These are phyloP conservation scores for Hygrocybe punicea DNA, from an alignment of 768 basidiomycete species.

Conservation along the genomic window DNA sequence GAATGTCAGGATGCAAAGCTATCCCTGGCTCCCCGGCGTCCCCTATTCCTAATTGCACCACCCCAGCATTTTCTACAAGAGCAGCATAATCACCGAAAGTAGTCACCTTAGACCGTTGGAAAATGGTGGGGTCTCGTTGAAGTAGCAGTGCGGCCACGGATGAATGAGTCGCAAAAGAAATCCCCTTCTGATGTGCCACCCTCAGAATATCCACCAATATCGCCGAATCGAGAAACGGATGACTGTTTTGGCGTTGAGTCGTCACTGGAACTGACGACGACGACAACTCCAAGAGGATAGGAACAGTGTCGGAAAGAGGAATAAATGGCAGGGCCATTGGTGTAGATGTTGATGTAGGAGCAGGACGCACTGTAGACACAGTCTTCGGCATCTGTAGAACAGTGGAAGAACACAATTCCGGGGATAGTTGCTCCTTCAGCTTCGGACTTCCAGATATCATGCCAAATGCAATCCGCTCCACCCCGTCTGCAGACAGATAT, in stretches of 20 bases:
- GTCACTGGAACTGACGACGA: not conserved
- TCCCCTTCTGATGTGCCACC: not conserved
- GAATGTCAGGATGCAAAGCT: not conserved
- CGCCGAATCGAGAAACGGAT: not conserved
- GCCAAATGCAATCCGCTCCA: too few relatives aligned
- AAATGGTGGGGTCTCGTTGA: not conserved
- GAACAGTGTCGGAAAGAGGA: not conserved
- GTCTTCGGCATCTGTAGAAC: too few relatives aligned
- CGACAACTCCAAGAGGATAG: not conserved
- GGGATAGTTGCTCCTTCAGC: too few relatives aligned
- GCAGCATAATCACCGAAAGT: not conserved
- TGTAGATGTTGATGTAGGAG: too few relatives aligned
- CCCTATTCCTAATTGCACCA: not conserved
- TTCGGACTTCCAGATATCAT: too few relatives aligned
- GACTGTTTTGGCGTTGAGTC: not conserved
- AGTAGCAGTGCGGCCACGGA: not conserved
- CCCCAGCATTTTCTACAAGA: not conserved
- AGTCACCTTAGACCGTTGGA: not conserved
- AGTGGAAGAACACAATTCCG: too few relatives aligned
- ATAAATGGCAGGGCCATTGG: too few relatives aligned
- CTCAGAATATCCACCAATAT: not conserved
- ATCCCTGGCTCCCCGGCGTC: not conserved
- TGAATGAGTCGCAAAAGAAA: not conserved
- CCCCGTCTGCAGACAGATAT: too few relatives aligned
- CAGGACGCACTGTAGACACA: too few relatives aligned